phyloP scores from a whole-genome alignment of 225 moss, liverwort and hornwort species.

The Pseudisothecium myosuroides region DNA sequence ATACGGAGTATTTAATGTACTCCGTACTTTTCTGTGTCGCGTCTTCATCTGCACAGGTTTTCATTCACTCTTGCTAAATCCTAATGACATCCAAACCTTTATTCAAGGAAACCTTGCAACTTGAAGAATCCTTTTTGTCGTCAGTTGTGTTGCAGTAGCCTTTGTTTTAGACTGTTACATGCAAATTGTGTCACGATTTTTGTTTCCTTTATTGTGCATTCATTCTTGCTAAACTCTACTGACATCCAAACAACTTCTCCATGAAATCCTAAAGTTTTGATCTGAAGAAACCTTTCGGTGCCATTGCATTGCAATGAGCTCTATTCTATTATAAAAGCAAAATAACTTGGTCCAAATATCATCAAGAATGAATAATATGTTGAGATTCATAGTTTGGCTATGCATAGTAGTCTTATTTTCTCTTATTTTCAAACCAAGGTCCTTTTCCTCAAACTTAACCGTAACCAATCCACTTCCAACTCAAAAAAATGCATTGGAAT shows the following conservation, averaged over 20 bases:
- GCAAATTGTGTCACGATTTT: no score
- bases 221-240: background rate
- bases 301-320: background rate
- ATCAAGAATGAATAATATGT: background rate
- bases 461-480: background rate
- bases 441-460: background rate
- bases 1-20: no score
- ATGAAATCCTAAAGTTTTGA: rapidly evolving
- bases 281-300: background rate
- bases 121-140: no score
- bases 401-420: no score
- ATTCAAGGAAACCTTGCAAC: no score
- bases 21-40: no score
- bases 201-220: no score
- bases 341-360: background rate
- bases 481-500: background rate
- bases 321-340: background rate
- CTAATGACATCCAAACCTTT: no score
- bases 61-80: no score
- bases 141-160: no score
- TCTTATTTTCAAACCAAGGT: background rate
- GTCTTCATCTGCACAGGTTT: no score
- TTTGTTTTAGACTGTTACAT: no score
- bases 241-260: background rate
- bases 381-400: background rate